These are phyloP conservation scores for Boletus edulis DNA, from an alignment of 768 basidiomycete species.

Conservation along the genomic window DNA sequence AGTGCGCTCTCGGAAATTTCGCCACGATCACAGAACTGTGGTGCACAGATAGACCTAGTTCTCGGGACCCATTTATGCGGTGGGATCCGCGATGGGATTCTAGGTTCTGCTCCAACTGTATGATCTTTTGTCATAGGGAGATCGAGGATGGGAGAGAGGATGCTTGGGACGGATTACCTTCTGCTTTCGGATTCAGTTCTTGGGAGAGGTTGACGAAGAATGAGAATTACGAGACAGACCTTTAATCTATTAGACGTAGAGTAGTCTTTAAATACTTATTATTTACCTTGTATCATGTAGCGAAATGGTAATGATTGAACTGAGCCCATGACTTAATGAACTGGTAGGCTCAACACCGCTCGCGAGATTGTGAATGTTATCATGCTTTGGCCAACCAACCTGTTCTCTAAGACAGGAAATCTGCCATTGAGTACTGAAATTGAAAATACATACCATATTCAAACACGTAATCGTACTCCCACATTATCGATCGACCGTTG, in stretches of 20 bases:
- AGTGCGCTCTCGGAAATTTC: constrained; percentile 20
- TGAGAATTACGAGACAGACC: constrained; percentile 4
- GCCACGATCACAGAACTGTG: constrained; percentile 22
- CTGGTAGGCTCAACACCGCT: too few species aligned
- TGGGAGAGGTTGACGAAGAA: constrained; percentile 7
- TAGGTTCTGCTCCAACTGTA: constrained; percentile 18
- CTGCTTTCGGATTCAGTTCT: constrained; percentile 20
- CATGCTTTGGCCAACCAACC: too few species aligned
- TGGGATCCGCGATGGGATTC: constrained; percentile 22
- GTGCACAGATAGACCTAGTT: constrained; percentile 16
- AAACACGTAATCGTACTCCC: too few species aligned
- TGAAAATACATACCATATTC: too few species aligned
- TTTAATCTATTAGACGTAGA: background rate
- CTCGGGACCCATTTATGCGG: constrained; percentile 22
- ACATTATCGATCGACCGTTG: too few species aligned
- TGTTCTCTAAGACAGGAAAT: too few species aligned
- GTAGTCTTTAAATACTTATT: background rate
- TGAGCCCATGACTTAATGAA: too few species aligned
- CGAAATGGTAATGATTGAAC: too few species aligned
- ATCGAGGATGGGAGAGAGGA: constrained; percentile 27
- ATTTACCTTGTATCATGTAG: background rate
- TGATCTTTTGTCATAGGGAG: constrained; percentile 23
- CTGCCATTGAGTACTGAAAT: too few species aligned
- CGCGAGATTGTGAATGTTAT: too few species aligned
- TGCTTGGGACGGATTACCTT: constrained; percentile 18